Evolutionary conservation across 495 filamentous ascomycete genomes (phyloP), one percentile per base, ranked within the genome.

Genomic region (Penicillium atrosanguineum): DNA sequence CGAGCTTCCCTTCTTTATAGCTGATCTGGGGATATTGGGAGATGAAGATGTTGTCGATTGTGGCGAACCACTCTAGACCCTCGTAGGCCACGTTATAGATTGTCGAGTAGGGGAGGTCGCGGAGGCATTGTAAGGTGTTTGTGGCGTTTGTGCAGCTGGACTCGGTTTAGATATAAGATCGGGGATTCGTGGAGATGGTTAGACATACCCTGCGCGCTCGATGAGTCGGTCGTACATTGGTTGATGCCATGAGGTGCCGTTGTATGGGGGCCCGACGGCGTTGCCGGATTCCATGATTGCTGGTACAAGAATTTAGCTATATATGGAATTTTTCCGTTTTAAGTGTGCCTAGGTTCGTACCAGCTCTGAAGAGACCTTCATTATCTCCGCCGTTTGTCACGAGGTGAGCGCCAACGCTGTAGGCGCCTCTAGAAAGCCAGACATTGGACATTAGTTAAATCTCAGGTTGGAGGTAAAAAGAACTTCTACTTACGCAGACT

Each of bases 251-350:
- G 71, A 66, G 6, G 70, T 73, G 28, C 70, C 70, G 15, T 73
- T 73, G 46, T 69, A 73, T 9, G 70, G 68, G 1, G 70, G 70
- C 0, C 70, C 70, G 12, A 71, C 60, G 7, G 70, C 68, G 15
- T 68, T 71, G 11, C 88, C 87, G 5, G 83, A 87, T 59, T 90
- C 79, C 85, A 90, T 86, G 47, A 88, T 89, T 46, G 77, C 87
- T 39, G 7, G 1, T n/a, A 38, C 29, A 1, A 45, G 48, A 37
- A 6, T 9, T 16, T 7, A 31, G 36, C 29, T 1, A 18, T n/a
- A 26, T 20, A 18, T 9, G 23, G 11, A 18, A 43, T 6, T 16
- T 3, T 39, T 14, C n/a, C n/a, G n/a, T 3, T 39, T 15, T 37
- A 1, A 21, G 28, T 4, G 34, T 20, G 7, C 21, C 6, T 8